Evolutionary conservation across 2,329 filamentous ascomycete species (phyloP).

Genomic region (Tolypocladium endophyticum): DNA sequence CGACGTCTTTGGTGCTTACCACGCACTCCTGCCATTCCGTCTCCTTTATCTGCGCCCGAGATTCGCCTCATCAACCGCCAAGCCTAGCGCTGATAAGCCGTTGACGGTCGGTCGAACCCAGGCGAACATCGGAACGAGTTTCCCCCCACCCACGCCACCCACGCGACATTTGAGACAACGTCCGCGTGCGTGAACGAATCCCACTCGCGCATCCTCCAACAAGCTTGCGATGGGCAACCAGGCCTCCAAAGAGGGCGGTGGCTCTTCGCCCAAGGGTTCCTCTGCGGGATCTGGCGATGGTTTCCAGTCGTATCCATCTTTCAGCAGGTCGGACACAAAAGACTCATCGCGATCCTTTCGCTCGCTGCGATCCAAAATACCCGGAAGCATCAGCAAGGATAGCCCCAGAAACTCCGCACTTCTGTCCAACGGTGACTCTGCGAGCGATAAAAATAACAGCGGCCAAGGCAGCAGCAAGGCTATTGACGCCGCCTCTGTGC

Average conservation of each 20-base stretch:
- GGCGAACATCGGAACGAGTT: not conserved
- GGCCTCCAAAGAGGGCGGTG: constrained; percentile 50
- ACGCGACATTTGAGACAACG: constrained; percentile 17
- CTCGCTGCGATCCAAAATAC: constrained; percentile 81
- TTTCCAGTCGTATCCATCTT: constrained; percentile 81
- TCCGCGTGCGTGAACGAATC: not conserved
- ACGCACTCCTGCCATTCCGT: not conserved
- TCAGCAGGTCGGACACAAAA: constrained; percentile 85
- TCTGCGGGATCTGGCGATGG: constrained; percentile 30
- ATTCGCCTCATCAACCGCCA: constrained; percentile 1
- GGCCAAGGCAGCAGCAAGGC: constrained; percentile 26
- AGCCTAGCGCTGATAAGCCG: not conserved
- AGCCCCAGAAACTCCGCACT: constrained; percentile 71
- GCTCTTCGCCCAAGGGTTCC: constrained; percentile 38
- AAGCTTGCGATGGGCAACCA: constrained; percentile 60
- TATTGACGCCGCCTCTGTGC: constrained; percentile 62
- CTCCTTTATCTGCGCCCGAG: not conserved
- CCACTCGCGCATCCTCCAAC: not conserved
- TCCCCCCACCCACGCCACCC: constrained; percentile 10
- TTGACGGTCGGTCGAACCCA: not conserved
- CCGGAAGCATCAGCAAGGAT: constrained; percentile 60
- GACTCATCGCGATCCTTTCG: constrained; percentile 83
- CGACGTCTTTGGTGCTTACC: constrained; percentile 8
- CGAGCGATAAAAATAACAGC: constrained; percentile 38
- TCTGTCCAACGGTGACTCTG: constrained; percentile 47